phyloP scores from a whole-genome alignment of 2,329 filamentous ascomycete genomes.

The Tympanopsis confertula region DNA sequence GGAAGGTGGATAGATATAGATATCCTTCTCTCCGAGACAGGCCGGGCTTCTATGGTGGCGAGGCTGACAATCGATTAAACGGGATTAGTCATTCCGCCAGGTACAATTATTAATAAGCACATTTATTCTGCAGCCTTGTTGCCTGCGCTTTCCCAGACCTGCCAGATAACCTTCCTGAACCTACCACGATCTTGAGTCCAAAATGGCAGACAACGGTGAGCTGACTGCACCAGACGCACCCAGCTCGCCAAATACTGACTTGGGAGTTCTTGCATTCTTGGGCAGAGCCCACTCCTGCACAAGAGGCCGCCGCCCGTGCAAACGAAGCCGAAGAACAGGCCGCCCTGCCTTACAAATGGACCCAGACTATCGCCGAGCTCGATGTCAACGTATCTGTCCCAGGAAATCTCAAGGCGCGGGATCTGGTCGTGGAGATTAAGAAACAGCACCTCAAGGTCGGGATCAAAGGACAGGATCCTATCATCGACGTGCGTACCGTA shows the following conservation, averaged over 20 bases:
- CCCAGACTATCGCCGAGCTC: slow-evolving; percentile 79
- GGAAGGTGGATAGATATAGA: no score
- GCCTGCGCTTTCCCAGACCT: slow-evolving; percentile 5
- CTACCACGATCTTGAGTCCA: slow-evolving; percentile 5
- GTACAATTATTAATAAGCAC: no score
- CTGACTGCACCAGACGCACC: background rate
- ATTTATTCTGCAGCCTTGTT: background rate
- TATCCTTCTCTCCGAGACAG: no score
- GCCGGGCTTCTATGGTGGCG: no score
- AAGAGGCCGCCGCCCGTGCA: slow-evolving; percentile 46
- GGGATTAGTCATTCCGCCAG: no score
- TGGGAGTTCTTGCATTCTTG: no score
- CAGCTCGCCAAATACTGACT: no score
- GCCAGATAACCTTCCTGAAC: background rate
- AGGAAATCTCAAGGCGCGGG: slow-evolving; percentile 70
- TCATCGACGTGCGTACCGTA: slow-evolving; percentile 56
- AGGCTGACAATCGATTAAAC: no score
- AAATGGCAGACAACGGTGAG: slow-evolving; percentile 29
- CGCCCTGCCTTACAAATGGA: slow-evolving; percentile 92
- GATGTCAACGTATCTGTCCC: slow-evolving; percentile 71
- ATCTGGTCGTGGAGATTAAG: slow-evolving; percentile 73
- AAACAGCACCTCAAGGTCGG: slow-evolving; percentile 67
- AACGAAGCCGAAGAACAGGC: slow-evolving; percentile 81
- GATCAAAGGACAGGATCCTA: slow-evolving; percentile 77
- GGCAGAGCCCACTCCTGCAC: slow-evolving; percentile 42